Conservation (phyloP, 331 rosid species). For the Cydonia oblonga region DNA sequence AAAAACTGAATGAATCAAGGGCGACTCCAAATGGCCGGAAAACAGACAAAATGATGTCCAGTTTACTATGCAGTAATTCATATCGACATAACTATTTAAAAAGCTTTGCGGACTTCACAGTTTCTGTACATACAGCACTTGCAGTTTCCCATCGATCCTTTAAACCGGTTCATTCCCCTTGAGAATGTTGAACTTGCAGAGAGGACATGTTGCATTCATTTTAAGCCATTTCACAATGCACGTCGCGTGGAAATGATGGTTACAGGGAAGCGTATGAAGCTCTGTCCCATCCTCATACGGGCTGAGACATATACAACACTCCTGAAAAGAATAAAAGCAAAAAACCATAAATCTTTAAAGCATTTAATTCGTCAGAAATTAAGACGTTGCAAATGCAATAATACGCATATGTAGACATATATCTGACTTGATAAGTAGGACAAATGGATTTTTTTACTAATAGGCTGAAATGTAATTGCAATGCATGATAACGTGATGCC, state of each 20-base stretch:
- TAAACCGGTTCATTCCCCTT: conserved; percentile 70
- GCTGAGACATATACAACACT: conserved; percentile 93
- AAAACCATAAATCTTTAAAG: neutral
- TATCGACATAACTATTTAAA: conserved; percentile 10
- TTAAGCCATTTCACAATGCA: conserved; percentile 90
- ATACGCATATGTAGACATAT: neutral
- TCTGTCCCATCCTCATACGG: conserved; percentile 83
- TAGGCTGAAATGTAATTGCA: neutral
- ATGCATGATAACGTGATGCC: neutral
- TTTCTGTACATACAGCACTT: conserved; percentile 31
- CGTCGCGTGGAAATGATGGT: conserved; percentile 75
- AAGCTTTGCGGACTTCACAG: conserved; percentile 15
- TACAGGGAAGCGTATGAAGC: conserved; percentile 89
- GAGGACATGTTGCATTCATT: conserved; percentile 99
- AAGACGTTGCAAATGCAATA: neutral
- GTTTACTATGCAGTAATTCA: conserved; percentile 15
- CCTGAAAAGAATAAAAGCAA: conserved; percentile 34
- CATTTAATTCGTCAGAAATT: neutral
- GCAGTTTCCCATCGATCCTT: conserved; percentile 10
- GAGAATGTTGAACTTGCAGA: conserved; percentile 89
- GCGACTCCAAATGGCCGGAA: conserved; percentile 7
- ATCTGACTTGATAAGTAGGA: neutral
- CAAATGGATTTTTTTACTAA: neutral
- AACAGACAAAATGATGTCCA: conserved; percentile 8
- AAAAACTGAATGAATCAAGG: conserved; percentile 2